Evolutionary conservation across 31 red algal species (phyloP), one percentile per base, ranked within the genome.

Genomic region (Odonthalia washingtoniensis): DNA sequence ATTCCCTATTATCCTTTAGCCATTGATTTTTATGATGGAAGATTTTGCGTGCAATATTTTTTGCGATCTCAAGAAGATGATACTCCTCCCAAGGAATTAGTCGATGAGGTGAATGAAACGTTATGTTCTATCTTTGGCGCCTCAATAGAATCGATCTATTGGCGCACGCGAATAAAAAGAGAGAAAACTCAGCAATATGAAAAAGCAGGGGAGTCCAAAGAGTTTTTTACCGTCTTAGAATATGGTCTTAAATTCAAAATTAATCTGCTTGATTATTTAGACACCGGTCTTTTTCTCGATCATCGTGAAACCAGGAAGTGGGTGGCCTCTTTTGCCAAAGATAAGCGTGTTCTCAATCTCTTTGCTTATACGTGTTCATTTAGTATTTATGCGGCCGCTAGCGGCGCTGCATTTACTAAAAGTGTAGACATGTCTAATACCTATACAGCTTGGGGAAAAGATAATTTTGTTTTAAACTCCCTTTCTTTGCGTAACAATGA

Each of bases 201-300:
- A 34, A 34, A 40, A 40, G 34, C 41, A 30, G 72, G 38, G 34
- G 34, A 75, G 26, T 28, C 27, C 35, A 28, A 42, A 40, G 26
- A 28, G 26, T 28, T 34, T 28, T 28, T 40, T 40, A 41, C 41
- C 26, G 72, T 75, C 33, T 28, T 30, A 34, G 72, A 75, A 41
- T 28, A 41, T 35, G 72, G 37, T 34, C 33, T 75, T 28, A 35
- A 42, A 35, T 75, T 75, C 41, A 28, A 39, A 40, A 40, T 75
- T 30, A 75, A 75, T 41, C 38, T 75, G 27, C 31, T 30, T 40
- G 72, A 75, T 42, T 75, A 75, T 75, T 40, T 75, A 28, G 72
- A 75, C 72, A 75, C 72, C 27, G 72, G 72, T 40, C 72, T 75
- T 75, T 75, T 75, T 41, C 72, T 75, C 72, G 72, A 75, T 75